A percentile compares a stretch with the other conserved stretches of the same genome.
Evolutionary conservation across 2,329 filamentous ascomycete genomes (phyloP).

Genomic region (Fusarium torreyae): DNA sequence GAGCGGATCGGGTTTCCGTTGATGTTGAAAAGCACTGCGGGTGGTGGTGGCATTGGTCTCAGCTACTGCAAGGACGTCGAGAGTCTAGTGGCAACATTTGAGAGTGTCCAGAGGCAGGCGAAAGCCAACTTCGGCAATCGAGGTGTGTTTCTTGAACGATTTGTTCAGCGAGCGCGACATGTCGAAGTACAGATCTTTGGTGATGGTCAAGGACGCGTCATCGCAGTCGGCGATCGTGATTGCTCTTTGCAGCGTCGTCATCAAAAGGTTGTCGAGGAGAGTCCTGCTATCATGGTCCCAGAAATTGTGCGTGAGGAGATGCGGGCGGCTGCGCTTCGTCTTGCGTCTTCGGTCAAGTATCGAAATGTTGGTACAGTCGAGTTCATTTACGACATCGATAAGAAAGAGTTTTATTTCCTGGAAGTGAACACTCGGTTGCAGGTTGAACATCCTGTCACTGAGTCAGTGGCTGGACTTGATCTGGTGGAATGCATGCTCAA

Average conservation of each 20-base stretch:
- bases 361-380: conserved; percentile 62
- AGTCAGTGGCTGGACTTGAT: conserved; percentile 82
- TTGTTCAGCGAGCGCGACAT: conserved; percentile 59
- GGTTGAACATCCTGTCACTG: conserved; percentile 71
- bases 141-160: conserved; percentile 61
- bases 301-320: conserved; percentile 53
- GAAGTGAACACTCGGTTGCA: conserved; percentile 66
- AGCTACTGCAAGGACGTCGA: conserved; percentile 54
- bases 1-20: conserved; percentile 57
- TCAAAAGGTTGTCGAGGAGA: conserved; percentile 68
- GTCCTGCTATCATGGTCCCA: conserved; percentile 56
- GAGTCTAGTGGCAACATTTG: conserved; percentile 53
- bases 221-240: conserved; percentile 63
- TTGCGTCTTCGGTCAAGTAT: conserved; percentile 57
- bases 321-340: conserved; percentile 54
- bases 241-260: conserved; percentile 67
- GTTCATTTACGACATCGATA: conserved; percentile 60
- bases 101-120: conserved; percentile 57
- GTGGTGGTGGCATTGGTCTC: conserved; percentile 63
- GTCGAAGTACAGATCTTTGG: conserved; percentile 67
- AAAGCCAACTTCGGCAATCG: conserved; percentile 60
- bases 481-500: conserved; percentile 71
- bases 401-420: conserved; percentile 60
- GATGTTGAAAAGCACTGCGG: conserved; percentile 65
- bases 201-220: conserved; percentile 59